Percentiles rank a stretch among this genome's conserved stretches.
These are phyloP conservation scores for Symbiodinium natans DNA, from an alignment of 73 alveolate genomes.

Conservation along the genomic window DNA sequence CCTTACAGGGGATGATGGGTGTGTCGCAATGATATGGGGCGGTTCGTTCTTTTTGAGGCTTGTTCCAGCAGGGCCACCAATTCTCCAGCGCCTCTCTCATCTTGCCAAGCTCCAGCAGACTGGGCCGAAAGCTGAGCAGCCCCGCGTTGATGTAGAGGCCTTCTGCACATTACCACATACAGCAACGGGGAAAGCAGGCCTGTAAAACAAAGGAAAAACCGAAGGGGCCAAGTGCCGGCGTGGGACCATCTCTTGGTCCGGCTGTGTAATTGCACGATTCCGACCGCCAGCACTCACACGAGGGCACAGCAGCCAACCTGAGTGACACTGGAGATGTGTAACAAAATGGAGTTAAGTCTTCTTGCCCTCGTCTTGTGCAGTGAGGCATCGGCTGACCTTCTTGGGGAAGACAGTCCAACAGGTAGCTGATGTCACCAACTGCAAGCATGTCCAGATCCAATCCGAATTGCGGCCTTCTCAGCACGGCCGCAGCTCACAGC, in stretches of 20 bases:
- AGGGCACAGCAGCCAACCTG: constrained; percentile 88
- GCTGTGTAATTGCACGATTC: constrained; percentile 58
- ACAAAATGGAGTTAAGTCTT: background rate
- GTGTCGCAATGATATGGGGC: no score
- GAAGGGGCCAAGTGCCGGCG: background rate
- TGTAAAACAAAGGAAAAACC: background rate
- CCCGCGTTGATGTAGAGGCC: constrained; percentile 93
- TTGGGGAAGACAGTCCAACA: constrained; percentile 30
- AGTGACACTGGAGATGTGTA: background rate
- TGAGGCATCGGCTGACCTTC: constrained; percentile 30
- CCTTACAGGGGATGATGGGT: no score
- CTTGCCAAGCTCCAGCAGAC: background rate
- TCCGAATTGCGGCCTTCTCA: no score
- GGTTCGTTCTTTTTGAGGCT: no score
- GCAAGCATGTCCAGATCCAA: constrained; percentile 61
- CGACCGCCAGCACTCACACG: constrained; percentile 86
- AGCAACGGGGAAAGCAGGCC: background rate
- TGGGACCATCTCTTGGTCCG: background rate
- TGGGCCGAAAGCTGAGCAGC: constrained; percentile 56
- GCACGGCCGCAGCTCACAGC: no score
- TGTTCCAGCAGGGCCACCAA: no score
- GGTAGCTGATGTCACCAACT: background rate
- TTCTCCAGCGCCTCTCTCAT: constrained; percentile 35
- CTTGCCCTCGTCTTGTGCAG: no score
- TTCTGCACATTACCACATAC: background rate